Base-by-base conservation (phyloP, 805 yeast genomes). In the Teunomyces aglyptinius region DNA sequence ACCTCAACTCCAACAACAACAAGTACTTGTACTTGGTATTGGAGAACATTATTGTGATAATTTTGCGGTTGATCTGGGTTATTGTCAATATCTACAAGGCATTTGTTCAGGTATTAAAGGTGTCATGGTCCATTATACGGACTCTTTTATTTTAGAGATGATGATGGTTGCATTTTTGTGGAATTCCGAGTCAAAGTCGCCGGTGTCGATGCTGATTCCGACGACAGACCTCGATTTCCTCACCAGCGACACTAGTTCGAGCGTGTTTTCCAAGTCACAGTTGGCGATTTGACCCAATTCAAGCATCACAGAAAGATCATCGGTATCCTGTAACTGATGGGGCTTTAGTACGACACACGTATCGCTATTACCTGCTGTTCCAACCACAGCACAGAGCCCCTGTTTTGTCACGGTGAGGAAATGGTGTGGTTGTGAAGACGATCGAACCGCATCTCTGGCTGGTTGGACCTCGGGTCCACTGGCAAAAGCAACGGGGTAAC, bases 41-140 rank as follows among this genome's bases (percentile, higher is more conserved):
- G 45, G 88, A 82, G 50, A 78, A 76, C 47, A 41, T 68, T 12
- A 81, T 82, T 36, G 85, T 81, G 15, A 52, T 79, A 1, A 20
- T 73, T 3, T 63, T 82, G 22, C 75, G 85, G 68, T 46, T 73
- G 3, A 64, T 80, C n/a, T 82, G 88, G 88, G 64, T 80, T 3
- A 59, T 77, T 6, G 84, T 77, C 34, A 80, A 75, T 39, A 44
- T 76, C 12, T 76, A 75, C 59, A 67, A 78, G 49, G 41, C 67
- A 7, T 26, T 70, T 13, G 63, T 61, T 48, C 42, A 46, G 6
- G 35, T 63, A 2, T 24, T 65, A 6, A 52, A 44, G 49, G 11
- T 66, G 11, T 13, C 47, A 4, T 49, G 52, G 50, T 40, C 41
- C 33, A 34, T 46, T 8, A 27, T 52, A n/a, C 36, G 39, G 39